Evolutionary conservation across 1,139 yeast genomes (phyloP), one percentile per base, ranked within the genome.

Genomic region (Trichomonascaceae sp.): DNA sequence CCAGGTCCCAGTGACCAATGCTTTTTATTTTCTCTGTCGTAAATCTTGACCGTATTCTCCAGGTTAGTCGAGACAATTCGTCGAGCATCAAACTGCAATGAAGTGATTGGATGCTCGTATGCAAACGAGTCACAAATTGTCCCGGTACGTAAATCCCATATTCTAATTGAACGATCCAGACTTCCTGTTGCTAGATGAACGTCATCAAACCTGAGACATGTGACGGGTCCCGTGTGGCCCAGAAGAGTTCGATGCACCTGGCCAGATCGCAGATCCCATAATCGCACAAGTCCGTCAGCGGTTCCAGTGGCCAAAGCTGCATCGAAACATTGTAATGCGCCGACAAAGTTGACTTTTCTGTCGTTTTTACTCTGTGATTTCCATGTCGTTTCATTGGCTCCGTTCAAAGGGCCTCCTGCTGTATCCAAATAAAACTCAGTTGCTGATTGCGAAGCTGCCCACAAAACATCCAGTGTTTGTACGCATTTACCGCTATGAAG

Each of bases 301-400:
- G 90, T 82, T 36, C 93, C 93, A 0, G 89, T 81, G 0, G 87
- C 93, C 63, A 82, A 72, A 0, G 88, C 90, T 0, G 87, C 86
- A 60, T 83, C 87, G 63, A 75, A 82, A 53, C 84, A 80, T 63
- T 84, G 93, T 46, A 82, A 61, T 0, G 84, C 81, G 0, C 83
- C 82, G 15, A 81, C 80, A 60, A 78, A 80, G 15, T 32, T 39
- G 49, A 36, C 41, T 36, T 36, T 36, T 36, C 41, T 13, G 41
- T 13, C n/a, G 41, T 9, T 13, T 36, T 36, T 36, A 13, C 8
- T 36, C 2, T 5, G 41, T 8, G 32, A 27, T 27, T 27, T 27
- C 32, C 32, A 27, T 12, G 6, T 4, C 6, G 32, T 10, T 27
- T 27, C 32, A 27, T 27, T 27, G 32, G 32, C 32, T 8, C 38